Conservation (phyloP, 1,139 yeast species). For the Taiozyma sp. region DNA sequence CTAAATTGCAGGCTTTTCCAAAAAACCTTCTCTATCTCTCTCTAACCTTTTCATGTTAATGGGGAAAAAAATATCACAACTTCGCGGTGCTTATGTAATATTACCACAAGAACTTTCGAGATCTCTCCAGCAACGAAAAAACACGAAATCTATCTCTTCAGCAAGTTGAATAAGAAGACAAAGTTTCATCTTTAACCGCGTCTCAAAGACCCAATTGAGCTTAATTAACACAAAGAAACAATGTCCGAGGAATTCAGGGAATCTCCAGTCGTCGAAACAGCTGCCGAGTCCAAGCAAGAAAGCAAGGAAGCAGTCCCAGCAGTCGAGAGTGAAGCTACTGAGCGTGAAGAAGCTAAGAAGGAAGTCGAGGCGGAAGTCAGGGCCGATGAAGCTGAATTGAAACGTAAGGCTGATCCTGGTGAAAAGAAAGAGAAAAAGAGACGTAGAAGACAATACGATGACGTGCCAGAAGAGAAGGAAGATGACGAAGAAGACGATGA, state of each 20-base stretch:
- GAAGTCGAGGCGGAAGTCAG: conserved; percentile 39
- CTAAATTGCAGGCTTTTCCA: neutral
- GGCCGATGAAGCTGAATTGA: conserved; percentile 31
- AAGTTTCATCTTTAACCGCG: neutral
- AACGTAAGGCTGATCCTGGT: conserved; percentile 31
- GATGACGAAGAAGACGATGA: conserved; percentile 49
- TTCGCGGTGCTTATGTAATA: neutral
- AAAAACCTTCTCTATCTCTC: neutral
- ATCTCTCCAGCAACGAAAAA: neutral
- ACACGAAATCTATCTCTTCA: neutral
- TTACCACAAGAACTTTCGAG: neutral
- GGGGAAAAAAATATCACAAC: neutral
- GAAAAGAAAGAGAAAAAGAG: conserved; percentile 34
- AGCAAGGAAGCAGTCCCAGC: neutral
- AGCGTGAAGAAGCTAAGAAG: conserved; percentile 19
- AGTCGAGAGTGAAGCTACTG: conserved; percentile 2
- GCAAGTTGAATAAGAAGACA: neutral
- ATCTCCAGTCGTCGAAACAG: neutral
- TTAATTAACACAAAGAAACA: neutral
- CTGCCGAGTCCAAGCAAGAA: conserved; percentile 9
- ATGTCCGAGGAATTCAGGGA: conserved; percentile 16
- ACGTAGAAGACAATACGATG: conserved; percentile 39
- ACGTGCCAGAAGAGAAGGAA: conserved; percentile 37
- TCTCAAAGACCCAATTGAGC: neutral
- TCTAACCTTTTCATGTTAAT: neutral